Percentiles rank a stretch among this genome's conserved stretches.
These are phyloP conservation scores for Papiliotrema nemorosa DNA, from an alignment of 1,284 basidiomycete species.

Conservation along the genomic window DNA sequence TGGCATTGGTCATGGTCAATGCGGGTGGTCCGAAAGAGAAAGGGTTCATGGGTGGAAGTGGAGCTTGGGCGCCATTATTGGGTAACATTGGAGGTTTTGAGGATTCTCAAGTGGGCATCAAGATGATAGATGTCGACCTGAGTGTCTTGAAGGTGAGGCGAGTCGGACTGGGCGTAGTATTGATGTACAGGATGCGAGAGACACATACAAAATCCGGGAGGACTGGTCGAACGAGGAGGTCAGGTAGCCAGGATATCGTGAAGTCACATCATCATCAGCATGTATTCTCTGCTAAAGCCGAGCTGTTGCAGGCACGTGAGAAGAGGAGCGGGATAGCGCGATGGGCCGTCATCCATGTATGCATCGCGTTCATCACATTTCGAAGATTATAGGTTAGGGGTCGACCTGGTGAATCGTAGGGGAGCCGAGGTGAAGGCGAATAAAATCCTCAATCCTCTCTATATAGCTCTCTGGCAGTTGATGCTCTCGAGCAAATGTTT, in stretches of 20 bases:
- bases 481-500: slow-evolving; percentile 24
- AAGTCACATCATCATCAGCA: no score
- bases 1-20: slow-evolving; percentile 43
- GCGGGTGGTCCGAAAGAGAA: slow-evolving; percentile 32
- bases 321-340: no score
- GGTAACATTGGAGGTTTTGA: slow-evolving; percentile 26
- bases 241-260: no score
- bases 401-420: no score
- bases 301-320: no score
- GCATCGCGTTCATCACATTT: no score
- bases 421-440: no score
- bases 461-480: slow-evolving; percentile 29
- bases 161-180: neutral
- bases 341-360: no score
- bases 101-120: slow-evolving; percentile 15
- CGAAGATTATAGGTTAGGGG: no score
- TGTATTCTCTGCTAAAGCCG: no score
- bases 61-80: slow-evolving; percentile 36
- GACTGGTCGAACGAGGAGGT: no score
- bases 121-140: slow-evolving; percentile 28
- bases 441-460: slow-evolving; percentile 33
- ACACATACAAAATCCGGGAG: slow-evolving; percentile 39
- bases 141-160: slow-evolving; percentile 29
- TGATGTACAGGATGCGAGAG: slow-evolving; percentile 18
- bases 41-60: slow-evolving; percentile 44